These are phyloP conservation scores for Penicillium psychrosexuale DNA, from an alignment of 2,329 filamentous ascomycete genomes.

Conservation along the genomic window DNA sequence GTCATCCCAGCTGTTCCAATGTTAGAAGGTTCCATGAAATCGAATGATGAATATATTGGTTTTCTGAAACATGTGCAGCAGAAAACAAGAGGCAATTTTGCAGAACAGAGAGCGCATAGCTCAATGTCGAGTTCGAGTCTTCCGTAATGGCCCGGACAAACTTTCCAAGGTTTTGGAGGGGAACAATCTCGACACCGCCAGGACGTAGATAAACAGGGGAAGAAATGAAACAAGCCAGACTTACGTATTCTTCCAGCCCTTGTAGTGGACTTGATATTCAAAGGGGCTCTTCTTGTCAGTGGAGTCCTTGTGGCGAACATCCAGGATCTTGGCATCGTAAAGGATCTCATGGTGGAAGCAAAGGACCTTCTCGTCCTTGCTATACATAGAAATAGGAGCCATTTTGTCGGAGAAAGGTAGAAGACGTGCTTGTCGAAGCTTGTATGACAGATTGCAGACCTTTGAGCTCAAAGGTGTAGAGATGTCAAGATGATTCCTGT, in stretches of 20 bases:
- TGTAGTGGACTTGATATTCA: conserved; percentile 95
- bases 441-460: not conserved
- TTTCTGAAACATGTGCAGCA: not conserved
- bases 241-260: conserved; percentile 97
- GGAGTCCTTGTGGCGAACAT: conserved; percentile 62
- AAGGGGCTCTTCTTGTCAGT: conserved; percentile 70
- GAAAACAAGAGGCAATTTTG: not conserved
- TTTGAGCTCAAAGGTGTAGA: not conserved
- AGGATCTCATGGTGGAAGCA: conserved; percentile 97
- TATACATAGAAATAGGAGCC: conserved; percentile 57
- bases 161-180: not conserved
- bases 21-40: conserved; percentile 8
- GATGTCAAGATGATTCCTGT: not conserved
- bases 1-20: conserved; percentile 75
- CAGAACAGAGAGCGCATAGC: not conserved
- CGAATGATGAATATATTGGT: not conserved
- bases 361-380: conserved; percentile 83
- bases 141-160: not conserved
- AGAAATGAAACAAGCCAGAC: conserved; percentile 37
- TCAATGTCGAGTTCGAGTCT: not conserved
- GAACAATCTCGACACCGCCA: not conserved
- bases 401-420: conserved; percentile 51
- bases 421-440: not conserved
- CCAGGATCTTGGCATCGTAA: conserved; percentile 94
- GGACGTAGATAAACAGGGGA: not conserved